Conservation (phyloP, 176 grass and related monocot species). For the Raddia guianensis region DNA sequence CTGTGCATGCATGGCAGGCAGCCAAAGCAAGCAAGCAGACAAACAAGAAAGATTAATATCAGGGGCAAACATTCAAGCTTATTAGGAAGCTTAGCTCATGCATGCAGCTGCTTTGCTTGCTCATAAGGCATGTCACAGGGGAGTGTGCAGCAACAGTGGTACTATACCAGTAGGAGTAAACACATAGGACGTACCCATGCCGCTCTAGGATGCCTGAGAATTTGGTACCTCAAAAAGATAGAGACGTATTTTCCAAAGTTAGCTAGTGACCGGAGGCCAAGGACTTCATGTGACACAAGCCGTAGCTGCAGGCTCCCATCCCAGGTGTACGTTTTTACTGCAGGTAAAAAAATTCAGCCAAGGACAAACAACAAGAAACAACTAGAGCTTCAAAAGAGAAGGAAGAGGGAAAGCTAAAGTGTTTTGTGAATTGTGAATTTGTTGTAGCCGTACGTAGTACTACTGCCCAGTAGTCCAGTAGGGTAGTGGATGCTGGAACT, state of each 20-base stretch:
- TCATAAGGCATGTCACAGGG: neutral
- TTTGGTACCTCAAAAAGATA: slow-evolving; percentile 43
- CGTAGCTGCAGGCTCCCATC: neutral
- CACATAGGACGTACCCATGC: neutral
- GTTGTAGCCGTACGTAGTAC: neutral
- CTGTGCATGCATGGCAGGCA: neutral
- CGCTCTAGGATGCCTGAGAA: neutral
- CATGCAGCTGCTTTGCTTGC: neutral
- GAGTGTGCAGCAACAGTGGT: neutral
- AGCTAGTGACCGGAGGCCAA: slow-evolving; percentile 17
- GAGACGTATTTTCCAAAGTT: slow-evolving; percentile 55
- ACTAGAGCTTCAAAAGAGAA: neutral
- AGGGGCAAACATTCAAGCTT: neutral
- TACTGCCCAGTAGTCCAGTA: neutral
- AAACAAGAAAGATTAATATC: neutral
- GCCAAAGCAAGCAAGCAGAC: neutral
- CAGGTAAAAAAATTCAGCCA: slow-evolving; percentile 27
- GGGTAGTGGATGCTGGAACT: neutral
- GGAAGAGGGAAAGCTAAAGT: neutral
- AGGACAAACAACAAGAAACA: neutral
- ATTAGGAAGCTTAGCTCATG: neutral
- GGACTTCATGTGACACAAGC: slow-evolving; percentile 27
- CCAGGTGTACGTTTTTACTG: slow-evolving; percentile 39
- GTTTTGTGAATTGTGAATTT: neutral
- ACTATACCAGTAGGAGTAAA: neutral